Percentiles rank a stretch among this genome's conserved stretches.
Evolutionary conservation across 1,139 yeast genomes (phyloP).

Genomic region (Suhomyces taliae): DNA sequence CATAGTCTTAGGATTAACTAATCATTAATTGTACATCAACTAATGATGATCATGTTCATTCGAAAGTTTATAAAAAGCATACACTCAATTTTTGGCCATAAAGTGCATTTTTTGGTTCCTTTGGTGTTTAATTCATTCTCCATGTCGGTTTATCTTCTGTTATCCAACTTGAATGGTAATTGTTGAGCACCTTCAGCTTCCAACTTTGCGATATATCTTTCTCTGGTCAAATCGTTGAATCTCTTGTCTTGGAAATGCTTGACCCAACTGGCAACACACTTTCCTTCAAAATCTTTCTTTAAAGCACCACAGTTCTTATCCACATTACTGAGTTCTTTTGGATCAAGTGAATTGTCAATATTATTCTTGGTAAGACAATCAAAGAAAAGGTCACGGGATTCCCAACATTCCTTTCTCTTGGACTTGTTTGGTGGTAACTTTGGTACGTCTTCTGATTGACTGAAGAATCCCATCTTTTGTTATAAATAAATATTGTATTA

Average conservation of each 20-base stretch:
- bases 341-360: slow-evolving; percentile 48
- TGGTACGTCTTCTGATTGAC: slow-evolving; percentile 26
- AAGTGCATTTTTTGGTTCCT: neutral
- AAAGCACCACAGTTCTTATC: slow-evolving; percentile 35
- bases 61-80: too few relatives aligned
- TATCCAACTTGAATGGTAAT: slow-evolving; percentile 45
- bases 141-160: slow-evolving; percentile 11
- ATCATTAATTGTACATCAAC: too few relatives aligned
- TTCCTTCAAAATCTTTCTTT: slow-evolving; percentile 36
- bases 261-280: slow-evolving; percentile 48
- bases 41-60: too few relatives aligned
- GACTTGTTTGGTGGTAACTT: slow-evolving; percentile 42
- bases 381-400: slow-evolving; percentile 43
- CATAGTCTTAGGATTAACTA: too few relatives aligned
- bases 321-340: slow-evolving; percentile 35
- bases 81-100: too few relatives aligned
- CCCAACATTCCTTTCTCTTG: slow-evolving; percentile 46
- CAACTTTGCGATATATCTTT: slow-evolving; percentile 42
- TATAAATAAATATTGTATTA: neutral
- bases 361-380: slow-evolving; percentile 39
- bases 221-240: slow-evolving; percentile 42
- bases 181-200: slow-evolving; percentile 52
- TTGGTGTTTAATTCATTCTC: neutral
- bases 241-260: slow-evolving; percentile 51
- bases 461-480: slow-evolving; percentile 37